Conservation (phyloP, 73 alveolate species). For the Symbiodinium natans region DNA sequence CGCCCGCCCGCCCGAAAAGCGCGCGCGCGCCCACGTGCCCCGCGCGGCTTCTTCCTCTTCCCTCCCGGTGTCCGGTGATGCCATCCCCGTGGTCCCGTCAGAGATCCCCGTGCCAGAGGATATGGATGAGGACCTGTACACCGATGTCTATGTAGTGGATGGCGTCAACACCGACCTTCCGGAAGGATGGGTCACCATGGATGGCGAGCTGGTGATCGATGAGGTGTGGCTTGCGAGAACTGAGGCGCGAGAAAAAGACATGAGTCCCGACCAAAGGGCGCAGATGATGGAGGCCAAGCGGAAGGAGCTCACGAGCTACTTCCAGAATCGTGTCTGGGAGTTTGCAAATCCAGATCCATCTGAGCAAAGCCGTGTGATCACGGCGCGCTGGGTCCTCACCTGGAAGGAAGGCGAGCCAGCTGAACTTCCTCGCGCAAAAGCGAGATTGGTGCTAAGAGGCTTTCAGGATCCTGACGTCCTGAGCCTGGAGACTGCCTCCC, state of each 20-base stretch:
- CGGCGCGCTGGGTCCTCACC: constrained; percentile 33
- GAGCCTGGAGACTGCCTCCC: neutral
- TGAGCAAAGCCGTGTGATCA: neutral
- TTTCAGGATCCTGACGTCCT: constrained; percentile 46
- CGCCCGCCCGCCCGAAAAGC: neutral
- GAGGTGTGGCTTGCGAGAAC: neutral
- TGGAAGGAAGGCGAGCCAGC: neutral
- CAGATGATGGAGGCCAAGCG: constrained; percentile 8
- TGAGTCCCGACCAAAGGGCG: neutral
- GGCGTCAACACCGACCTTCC: neutral
- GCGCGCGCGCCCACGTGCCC: neutral
- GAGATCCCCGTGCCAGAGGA: neutral
- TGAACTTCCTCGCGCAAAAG: neutral
- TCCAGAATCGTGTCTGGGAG: constrained; percentile 26
- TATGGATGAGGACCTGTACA: neutral
- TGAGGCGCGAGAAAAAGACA: neutral
- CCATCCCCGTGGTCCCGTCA: neutral
- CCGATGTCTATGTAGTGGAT: neutral
- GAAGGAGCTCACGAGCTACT: neutral
- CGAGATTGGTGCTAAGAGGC: constrained; percentile 39
- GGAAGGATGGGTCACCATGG: neutral
- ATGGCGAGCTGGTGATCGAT: neutral
- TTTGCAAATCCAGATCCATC: neutral
- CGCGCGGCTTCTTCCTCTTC: neutral
- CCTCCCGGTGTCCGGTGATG: neutral